phyloP scores from a whole-genome alignment of 495 filamentous ascomycete species.

The Hypoxylon trugodes region DNA sequence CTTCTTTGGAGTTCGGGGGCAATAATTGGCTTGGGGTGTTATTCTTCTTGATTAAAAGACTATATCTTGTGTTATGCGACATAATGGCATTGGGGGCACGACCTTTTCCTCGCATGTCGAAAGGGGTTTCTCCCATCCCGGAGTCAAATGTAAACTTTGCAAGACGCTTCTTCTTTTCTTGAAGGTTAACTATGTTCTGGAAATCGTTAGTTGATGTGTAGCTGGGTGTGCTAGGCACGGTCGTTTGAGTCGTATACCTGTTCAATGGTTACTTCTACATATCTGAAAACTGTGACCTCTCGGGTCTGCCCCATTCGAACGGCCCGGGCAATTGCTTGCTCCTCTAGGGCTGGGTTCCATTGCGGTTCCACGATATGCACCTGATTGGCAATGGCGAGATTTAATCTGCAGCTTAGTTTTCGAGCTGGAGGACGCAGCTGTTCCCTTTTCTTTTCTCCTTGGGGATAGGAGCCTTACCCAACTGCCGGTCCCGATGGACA shows the following conservation, averaged over 20 bases:
- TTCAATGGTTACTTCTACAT: conserved; percentile 58
- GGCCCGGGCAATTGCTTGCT: conserved; percentile 59
- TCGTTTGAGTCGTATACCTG: conserved; percentile 44
- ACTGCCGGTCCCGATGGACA: conserved; percentile 62
- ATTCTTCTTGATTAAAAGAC: too few relatives aligned
- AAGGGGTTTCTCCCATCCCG: neutral
- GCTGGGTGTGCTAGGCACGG: neutral
- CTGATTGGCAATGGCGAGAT: conserved; percentile 56
- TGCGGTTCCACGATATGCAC: conserved; percentile 63
- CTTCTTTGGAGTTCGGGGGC: too few relatives aligned
- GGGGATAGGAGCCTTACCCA: conserved; percentile 47
- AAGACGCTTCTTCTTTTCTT: conserved; percentile 23
- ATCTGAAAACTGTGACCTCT: conserved; percentile 54
- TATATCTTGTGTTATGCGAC: too few relatives aligned
- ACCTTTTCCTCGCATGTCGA: too few relatives aligned
- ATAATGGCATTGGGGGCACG: too few relatives aligned
- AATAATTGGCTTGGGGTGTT: too few relatives aligned
- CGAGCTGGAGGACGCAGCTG: neutral
- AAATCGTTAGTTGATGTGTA: neutral
- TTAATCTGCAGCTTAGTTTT: conserved; percentile 47
- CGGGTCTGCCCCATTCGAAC: conserved; percentile 57
- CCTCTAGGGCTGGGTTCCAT: conserved; percentile 65
- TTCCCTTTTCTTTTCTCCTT: too few relatives aligned
- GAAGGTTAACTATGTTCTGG: conserved; percentile 27
- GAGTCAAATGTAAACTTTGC: conserved; percentile 26